Conservation (phyloP, 1,139 yeast species). For the Nakaseomyces nivariensis region DNA sequence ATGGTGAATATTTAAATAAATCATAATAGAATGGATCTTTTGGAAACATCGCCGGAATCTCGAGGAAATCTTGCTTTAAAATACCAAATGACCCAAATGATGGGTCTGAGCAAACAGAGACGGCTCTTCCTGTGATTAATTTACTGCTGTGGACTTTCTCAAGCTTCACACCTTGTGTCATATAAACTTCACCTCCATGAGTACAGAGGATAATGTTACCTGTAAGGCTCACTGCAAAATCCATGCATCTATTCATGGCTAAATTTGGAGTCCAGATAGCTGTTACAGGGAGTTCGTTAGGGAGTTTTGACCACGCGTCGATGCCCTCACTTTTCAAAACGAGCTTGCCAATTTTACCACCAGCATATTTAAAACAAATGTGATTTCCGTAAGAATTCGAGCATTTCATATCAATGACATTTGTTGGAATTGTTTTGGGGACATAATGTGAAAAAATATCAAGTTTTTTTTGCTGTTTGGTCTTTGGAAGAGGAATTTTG, state of each 20-base stretch:
- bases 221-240: constrained; percentile 58
- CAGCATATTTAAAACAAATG: constrained; percentile 20
- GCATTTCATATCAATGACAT: constrained; percentile 23
- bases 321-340: constrained; percentile 14
- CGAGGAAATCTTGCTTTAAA: constrained; percentile 52
- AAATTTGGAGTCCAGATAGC: constrained; percentile 30
- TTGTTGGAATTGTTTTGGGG: constrained; percentile 19
- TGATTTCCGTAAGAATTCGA: constrained; percentile 26
- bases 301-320: constrained; percentile 20
- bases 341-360: constrained; percentile 26
- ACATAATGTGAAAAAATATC: constrained; percentile 23
- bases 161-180: constrained; percentile 14
- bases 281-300: constrained; percentile 20
- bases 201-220: constrained; percentile 66
- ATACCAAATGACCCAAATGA: constrained; percentile 60
- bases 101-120: constrained; percentile 56
- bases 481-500: constrained; percentile 31
- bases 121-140: constrained; percentile 24
- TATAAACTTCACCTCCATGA: constrained; percentile 53
- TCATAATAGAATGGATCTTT: constrained; percentile 40
- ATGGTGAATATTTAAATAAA: constrained; percentile 42
- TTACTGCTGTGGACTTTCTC: constrained; percentile 20
- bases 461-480: constrained; percentile 12
- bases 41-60: constrained; percentile 40
- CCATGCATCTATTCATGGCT: constrained; percentile 33